Evolutionary conservation across 805 yeast species (phyloP), one percentile per base, ranked within the genome.

Genomic region (Cyberlindnera nakhonratchasimensis): DNA sequence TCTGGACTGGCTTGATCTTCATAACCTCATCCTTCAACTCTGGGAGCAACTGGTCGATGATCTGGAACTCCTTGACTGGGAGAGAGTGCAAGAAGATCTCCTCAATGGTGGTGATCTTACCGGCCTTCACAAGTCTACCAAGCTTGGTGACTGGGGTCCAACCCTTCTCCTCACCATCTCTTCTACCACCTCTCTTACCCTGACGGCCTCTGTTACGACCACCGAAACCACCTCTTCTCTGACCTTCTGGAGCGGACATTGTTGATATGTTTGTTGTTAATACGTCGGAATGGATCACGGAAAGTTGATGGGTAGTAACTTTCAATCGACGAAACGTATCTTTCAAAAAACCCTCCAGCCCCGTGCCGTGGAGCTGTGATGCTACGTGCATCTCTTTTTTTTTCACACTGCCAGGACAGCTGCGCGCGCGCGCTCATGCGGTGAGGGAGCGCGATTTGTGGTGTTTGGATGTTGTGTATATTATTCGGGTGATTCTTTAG

Each of bases 111-210:
- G 90, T 74, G 76, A 93, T 80, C 85, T 93, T 91, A 74, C 96
- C 96, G 67, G 97, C 96, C 80, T 89, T 88, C 62, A 93, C 99
- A 69, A 93, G 84, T 85, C 99, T 91, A 77, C 99, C 99, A 71
- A 93, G 86, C 84, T 93, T 93, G 93, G 99, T 93, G 71, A 93
- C 98, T 78, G 99, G 99, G 66, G 82, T 82, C 99, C 99, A 93
- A 66, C 95, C 96, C 80, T 91, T 90, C 82, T 93, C 98, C 77
- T 91, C 97, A 59, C 77, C 80, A 65, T 77, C 77, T 72, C 90
- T 80, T 69, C 85, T 76, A 63, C 90, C 83, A 64, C 85, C 80
- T 72, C 87, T 81, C 71, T 86, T 80, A 54, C 71, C 72, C 52
- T 63, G 63, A 63, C 76, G 72, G 50, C 85, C 80, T 66, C 79